Base-by-base conservation (phyloP, 108 stramenopile genomes). In the Fistulifera solaris region DNA sequence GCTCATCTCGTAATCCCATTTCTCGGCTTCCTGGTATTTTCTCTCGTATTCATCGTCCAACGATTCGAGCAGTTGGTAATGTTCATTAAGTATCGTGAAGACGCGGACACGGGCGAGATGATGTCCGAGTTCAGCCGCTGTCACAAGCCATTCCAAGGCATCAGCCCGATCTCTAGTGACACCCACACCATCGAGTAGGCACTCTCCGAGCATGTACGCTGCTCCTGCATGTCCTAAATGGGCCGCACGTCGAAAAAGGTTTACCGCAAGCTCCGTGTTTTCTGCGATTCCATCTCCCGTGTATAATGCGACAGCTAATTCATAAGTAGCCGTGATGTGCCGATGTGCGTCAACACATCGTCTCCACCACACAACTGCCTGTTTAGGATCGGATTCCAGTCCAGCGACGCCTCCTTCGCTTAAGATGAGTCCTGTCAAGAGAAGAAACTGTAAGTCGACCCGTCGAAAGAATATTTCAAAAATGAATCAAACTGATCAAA, bases 161-260 rank as follows among this genome's bases (percentile, higher is more conserved):
- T 39, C 38, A 18, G 58, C 82, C 17, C 75, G 44, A 63, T 77
- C 76, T 35, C 67, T 25, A 5, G 48, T 48, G 4, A 56, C 61
- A 25, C 76, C 82, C 3, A 73, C 52, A 16, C 82, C 82, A 48
- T 83, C 78, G 28, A 79, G 40, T 0, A 77, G 56, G 40, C 75
- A 77, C 41, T 83, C 82, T 1, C 78, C 82, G 0, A 79, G 54
- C 78, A 83, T 79, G 39, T 77, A 83, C 18, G 70, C 63, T 41
- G 82, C 82, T 22, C 60, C 73, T n/a, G 73, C 56, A 63, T 83
- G 82, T 38, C 73, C 65, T 17, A 62, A 27, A 39, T 63, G 48
- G 23, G 82, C 75, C 18, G 78, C 78, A 21, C 48, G 28, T 16
- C 40, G 24, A 53, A 80, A 83, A 18, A 56, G 65, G 1, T 55